Evolutionary conservation across 1,284 basidiomycete species (phyloP).

Genomic region (Xerocomus cyaneibrunnescens): DNA sequence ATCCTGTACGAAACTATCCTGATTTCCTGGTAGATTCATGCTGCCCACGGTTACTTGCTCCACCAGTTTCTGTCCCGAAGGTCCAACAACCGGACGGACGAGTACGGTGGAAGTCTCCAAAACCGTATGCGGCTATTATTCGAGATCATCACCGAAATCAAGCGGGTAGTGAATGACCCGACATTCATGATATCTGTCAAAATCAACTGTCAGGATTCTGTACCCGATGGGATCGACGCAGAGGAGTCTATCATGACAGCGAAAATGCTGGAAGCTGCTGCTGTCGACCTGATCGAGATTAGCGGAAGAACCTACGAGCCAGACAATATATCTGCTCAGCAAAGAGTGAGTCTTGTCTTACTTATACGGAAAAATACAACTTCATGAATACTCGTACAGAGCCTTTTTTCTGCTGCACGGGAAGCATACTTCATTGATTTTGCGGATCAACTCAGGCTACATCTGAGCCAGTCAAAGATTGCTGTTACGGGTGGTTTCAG

Average conservation of each 20-base stretch:
- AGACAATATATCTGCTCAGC: conserved; percentile 18
- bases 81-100: conserved; percentile 50
- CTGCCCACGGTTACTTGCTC: conserved; percentile 48
- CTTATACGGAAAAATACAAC: conserved; percentile 8
- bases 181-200: conserved; percentile 48
- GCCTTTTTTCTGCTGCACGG: conserved; percentile 30
- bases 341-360: conserved; percentile 16
- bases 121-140: conserved; percentile 41
- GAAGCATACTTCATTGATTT: conserved; percentile 46
- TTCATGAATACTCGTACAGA: conserved; percentile 23
- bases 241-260: conserved; percentile 47
- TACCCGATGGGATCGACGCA: conserved; percentile 24
- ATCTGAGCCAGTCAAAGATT: conserved; percentile 38
- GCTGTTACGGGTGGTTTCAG: conserved; percentile 51
- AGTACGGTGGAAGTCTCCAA: conserved; percentile 50
- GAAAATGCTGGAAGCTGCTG: conserved; percentile 41
- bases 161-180: conserved; percentile 24
- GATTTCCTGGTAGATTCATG: conserved; percentile 34
- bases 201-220: conserved; percentile 41
- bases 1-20: neutral
- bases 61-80: conserved; percentile 43
- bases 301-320: conserved; percentile 46
- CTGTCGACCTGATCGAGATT: conserved; percentile 52
- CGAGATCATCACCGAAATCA: conserved; percentile 41
- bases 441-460: conserved; percentile 40